Evolutionary conservation across 1,284 basidiomycete species (phyloP).

Genomic region (Ganoderma boninense): DNA sequence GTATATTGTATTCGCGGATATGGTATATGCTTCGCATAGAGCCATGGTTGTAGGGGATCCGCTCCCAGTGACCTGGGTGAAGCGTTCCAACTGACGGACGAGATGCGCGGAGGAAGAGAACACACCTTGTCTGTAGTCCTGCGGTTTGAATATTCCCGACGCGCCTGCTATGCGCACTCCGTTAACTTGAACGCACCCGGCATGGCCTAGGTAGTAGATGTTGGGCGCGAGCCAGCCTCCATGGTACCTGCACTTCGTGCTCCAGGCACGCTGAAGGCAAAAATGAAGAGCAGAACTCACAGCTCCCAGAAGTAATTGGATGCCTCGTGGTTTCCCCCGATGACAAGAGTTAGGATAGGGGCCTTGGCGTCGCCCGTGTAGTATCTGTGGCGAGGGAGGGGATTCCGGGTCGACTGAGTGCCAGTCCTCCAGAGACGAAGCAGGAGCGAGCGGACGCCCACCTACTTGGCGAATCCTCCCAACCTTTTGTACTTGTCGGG

Average conservation of each 20-base stretch:
- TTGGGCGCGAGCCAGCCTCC: slow-evolving; percentile 97
- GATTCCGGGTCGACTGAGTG: not conserved
- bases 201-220: slow-evolving; percentile 95
- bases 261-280: slow-evolving; percentile 8
- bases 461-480: slow-evolving; percentile 86
- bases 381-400: slow-evolving; percentile 55
- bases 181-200: slow-evolving; percentile 89
- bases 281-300: slow-evolving; percentile 53
- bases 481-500: slow-evolving; percentile 90
- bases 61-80: slow-evolving; percentile 73
- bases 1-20: slow-evolving; percentile 86
- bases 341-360: slow-evolving; percentile 91
- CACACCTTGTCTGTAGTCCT: slow-evolving; percentile 81
- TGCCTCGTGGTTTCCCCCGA: slow-evolving; percentile 98
- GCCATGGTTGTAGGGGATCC: slow-evolving; percentile 72
- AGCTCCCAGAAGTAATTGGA: slow-evolving; percentile 98
- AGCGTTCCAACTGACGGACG: not conserved
- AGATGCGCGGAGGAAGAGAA: not conserved
- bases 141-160: slow-evolving; percentile 91
- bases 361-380: slow-evolving; percentile 87
- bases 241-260: slow-evolving; percentile 71
- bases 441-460: slow-evolving; percentile 26
- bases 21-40: slow-evolving; percentile 92
- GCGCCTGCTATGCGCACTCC: slow-evolving; percentile 89
- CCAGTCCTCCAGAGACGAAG: not conserved